Evolutionary conservation across 192 early-diverging fungal species (phyloP).

Genomic region (Backusella morwellensis): DNA sequence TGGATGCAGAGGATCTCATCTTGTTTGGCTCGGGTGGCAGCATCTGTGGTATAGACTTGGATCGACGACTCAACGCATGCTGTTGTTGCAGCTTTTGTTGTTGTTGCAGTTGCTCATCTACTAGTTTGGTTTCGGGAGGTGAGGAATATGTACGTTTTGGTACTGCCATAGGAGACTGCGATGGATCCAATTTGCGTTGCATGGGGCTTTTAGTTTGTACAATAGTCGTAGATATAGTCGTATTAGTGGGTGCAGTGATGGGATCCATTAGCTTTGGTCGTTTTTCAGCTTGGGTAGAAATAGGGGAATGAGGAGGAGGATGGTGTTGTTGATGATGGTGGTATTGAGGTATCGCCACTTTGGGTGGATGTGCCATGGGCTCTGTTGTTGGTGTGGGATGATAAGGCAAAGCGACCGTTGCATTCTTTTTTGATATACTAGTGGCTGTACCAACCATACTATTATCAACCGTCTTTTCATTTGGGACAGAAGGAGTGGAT

Average conservation of each 20-base stretch:
- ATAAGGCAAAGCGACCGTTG: background rate
- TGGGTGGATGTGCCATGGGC: background rate
- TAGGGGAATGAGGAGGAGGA: background rate
- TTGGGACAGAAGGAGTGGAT: background rate
- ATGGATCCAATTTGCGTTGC: background rate
- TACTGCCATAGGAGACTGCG: background rate
- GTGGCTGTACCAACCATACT: background rate
- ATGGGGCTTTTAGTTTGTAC: background rate
- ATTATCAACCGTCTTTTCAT: background rate
- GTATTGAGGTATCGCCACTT: background rate
- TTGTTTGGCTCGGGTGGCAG: background rate
- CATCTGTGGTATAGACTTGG: conserved; percentile 18
- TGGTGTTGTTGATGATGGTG: background rate
- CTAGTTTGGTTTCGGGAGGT: background rate
- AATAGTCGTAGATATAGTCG: background rate
- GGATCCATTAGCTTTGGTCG: background rate
- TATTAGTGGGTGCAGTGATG: background rate
- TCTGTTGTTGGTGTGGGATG: background rate
- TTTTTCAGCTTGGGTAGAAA: background rate
- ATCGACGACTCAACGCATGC: background rate
- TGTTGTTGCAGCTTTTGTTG: background rate
- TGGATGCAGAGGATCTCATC: conserved; percentile 3
- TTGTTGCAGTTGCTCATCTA: background rate
- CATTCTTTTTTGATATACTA: background rate
- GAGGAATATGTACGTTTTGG: background rate